phyloP scores from a whole-genome alignment of 768 basidiomycete species.

The Suillus brevipes region DNA sequence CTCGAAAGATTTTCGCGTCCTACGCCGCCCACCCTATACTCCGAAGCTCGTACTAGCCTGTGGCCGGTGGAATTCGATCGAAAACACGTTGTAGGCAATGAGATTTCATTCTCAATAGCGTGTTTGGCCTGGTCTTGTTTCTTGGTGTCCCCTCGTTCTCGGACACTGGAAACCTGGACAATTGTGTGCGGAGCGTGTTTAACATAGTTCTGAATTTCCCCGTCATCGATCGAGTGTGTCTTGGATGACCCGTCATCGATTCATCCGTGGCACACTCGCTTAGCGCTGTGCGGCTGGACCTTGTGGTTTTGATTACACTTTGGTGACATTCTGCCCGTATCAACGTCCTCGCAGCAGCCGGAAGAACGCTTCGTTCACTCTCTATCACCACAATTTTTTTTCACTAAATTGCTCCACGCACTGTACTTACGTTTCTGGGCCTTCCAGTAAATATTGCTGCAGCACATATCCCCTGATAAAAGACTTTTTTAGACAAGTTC shows the following conservation, averaged over 20 bases:
- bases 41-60: too few species aligned
- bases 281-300: too few species aligned
- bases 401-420: not conserved
- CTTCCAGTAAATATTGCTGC: not conserved
- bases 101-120: too few species aligned
- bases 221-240: too few species aligned
- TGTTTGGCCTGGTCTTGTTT: not conserved
- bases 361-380: not conserved
- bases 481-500: not conserved
- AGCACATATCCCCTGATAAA: not conserved
- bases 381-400: not conserved
- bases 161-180: not conserved
- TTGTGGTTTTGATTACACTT: not conserved
- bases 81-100: too few species aligned
- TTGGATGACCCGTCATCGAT: too few species aligned
- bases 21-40: too few species aligned
- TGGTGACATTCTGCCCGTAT: not conserved
- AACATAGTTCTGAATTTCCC: not conserved
- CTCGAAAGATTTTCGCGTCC: too few species aligned
- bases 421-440: not conserved
- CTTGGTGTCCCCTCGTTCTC: not conserved
- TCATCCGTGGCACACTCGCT: not conserved
- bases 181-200: not conserved
- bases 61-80: too few species aligned
- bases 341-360: too few species aligned